These are phyloP conservation scores for Cercospora berteroae DNA, from an alignment of 2,329 filamentous ascomycete genomes.

Conservation along the genomic window DNA sequence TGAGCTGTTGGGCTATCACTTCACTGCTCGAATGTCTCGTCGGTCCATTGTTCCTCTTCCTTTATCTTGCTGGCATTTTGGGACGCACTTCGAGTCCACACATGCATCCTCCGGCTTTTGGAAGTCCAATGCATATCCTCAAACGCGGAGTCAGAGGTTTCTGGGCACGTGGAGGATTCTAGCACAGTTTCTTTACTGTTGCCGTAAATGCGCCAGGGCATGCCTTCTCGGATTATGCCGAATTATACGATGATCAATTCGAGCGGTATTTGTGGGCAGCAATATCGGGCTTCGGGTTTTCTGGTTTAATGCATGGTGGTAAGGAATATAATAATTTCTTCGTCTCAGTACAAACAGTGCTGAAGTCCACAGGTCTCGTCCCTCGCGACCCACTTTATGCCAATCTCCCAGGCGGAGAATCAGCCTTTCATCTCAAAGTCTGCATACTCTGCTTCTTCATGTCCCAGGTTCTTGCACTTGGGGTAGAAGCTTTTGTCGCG, in stretches of 20 bases:
- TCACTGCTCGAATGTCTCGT: neutral
- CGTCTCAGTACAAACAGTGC: neutral
- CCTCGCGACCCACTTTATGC: neutral
- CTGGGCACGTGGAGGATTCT: slow-evolving; percentile 5
- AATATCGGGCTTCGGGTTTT: neutral
- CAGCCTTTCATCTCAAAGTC: neutral
- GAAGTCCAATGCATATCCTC: neutral
- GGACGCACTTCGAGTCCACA: neutral
- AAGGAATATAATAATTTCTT: neutral
- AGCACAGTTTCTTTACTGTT: neutral
- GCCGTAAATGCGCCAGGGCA: neutral
- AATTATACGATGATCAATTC: neutral
- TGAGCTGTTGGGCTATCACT: neutral
- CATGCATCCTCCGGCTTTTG: neutral
- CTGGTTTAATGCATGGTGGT: slow-evolving; percentile 1
- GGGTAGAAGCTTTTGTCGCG: neutral
- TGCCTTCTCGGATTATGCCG: neutral
- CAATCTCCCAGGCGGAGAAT: neutral
- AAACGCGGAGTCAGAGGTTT: neutral
- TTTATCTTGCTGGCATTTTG: neutral
- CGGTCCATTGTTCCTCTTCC: neutral
- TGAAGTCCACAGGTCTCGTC: neutral
- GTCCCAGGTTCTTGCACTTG: neutral
- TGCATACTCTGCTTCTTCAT: slow-evolving; percentile 5
- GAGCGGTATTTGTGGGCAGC: neutral